Conservation (phyloP, 2,329 filamentous ascomycete genomes). For the Dryadomyces quercivorus region DNA sequence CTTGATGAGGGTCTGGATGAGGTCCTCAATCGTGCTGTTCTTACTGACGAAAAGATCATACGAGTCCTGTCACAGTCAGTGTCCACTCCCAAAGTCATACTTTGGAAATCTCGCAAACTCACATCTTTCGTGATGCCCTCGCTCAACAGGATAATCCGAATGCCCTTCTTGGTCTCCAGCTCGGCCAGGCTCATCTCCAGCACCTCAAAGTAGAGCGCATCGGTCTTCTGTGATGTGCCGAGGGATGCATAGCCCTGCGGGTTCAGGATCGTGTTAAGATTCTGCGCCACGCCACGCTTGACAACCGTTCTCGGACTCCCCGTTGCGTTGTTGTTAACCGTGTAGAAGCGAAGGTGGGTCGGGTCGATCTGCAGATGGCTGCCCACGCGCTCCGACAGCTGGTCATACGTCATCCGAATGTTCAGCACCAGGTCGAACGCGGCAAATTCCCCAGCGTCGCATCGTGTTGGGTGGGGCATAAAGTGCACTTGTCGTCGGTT, state of each 20-base stretch:
- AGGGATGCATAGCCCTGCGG: slow-evolving; percentile 61
- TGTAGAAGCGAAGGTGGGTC: slow-evolving; percentile 85
- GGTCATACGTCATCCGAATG: slow-evolving; percentile 82
- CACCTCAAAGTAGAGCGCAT: slow-evolving; percentile 83
- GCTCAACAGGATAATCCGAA: slow-evolving; percentile 74
- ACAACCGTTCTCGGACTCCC: slow-evolving; percentile 69
- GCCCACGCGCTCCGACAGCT: slow-evolving; percentile 71
- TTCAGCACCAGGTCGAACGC: slow-evolving; percentile 69
- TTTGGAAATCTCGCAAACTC: slow-evolving; percentile 20
- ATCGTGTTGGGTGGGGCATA: slow-evolving; percentile 49
- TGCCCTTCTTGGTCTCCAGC: slow-evolving; percentile 78
- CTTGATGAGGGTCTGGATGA: slow-evolving; percentile 64
- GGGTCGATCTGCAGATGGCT: slow-evolving; percentile 64
- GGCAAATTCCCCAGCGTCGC: slow-evolving; percentile 44
- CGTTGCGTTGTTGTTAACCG: slow-evolving; percentile 57
- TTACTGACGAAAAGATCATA: slow-evolving; percentile 81
- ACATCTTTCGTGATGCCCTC: slow-evolving; percentile 90
- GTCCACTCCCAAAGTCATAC: too few species aligned
- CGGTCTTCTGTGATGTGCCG: slow-evolving; percentile 56
- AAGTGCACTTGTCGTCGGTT: slow-evolving; percentile 75
- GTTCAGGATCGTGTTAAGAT: slow-evolving; percentile 66
- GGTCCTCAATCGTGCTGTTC: slow-evolving; percentile 66
- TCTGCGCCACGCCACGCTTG: slow-evolving; percentile 59
- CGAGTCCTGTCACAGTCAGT: slow-evolving; percentile 43
- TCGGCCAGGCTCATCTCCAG: slow-evolving; percentile 90